These are phyloP conservation scores for Ocimum tenuiflorum DNA, from an alignment of 257 asterid genomes.

Conservation along the genomic window DNA sequence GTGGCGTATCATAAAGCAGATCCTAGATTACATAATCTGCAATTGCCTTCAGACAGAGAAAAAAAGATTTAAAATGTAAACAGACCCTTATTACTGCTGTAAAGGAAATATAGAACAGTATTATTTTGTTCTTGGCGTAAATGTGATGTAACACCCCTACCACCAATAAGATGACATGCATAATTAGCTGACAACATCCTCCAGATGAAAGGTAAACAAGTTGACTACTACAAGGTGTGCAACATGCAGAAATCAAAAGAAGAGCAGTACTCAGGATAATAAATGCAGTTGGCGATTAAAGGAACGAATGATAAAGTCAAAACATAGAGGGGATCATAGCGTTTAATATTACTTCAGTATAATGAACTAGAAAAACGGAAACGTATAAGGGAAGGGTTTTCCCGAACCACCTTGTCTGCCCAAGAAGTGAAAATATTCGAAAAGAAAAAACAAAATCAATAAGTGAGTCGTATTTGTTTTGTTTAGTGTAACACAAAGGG, in stretches of 20 bases:
- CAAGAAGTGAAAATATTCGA: background rate
- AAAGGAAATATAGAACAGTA: background rate
- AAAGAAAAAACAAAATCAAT: background rate
- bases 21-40: slow-evolving; percentile 8
- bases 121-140: background rate
- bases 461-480: background rate
- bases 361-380: background rate
- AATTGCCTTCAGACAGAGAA: background rate
- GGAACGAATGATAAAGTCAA: background rate
- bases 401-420: background rate
- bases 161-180: background rate
- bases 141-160: background rate
- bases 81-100: background rate
- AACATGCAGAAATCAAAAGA: background rate
- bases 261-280: background rate
- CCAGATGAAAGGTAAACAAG: background rate
- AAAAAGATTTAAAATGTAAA: background rate
- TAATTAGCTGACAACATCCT: background rate
- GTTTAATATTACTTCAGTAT: background rate
- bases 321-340: background rate
- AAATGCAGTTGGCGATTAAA: background rate
- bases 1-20: background rate
- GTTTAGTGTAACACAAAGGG: background rate
- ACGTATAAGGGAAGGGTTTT: background rate
- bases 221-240: background rate